Base-by-base conservation (phyloP, 805 yeast genomes). In the Nakazawaea ernobii region DNA sequence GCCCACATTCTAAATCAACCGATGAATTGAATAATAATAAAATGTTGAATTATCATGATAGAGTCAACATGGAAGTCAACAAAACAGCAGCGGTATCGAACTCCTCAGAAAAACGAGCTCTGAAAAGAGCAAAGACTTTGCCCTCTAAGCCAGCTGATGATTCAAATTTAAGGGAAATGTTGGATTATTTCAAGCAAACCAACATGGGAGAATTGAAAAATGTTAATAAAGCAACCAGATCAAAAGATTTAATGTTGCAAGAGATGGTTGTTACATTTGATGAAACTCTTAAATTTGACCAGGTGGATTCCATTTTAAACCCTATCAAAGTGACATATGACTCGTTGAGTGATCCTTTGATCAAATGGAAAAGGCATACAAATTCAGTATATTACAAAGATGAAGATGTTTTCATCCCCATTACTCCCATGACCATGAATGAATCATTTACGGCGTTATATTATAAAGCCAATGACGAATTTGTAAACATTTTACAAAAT, bases 371-470 rank as follows among this genome's bases (percentile, higher is more conserved):
- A 42, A 63, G 91, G 37, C 64, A 63, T 14, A 68, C 74, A 5
- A 67, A 62, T 17, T 74, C 85, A 0, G 58, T 57, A 0, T 84
- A 81, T 59, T 75, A 79, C 54, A 52, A 63, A 8, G 57, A 57
- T 1, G 66, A 67, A 27, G 86, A 80, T 49, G 55, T 74, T 0
- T 84, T 80, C 53, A 69, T 77, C 8, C 91, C 91, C 0, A 66
- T 75, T 42, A 65, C 61, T 0, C 61, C 69, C 1, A 64, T 58
- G 29, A 56, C 70, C 2, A 50, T 68, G 1, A 65, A 67, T 6
- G 90, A 84, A 55, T 63, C 62, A 9, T 65, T 67, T 1, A 50
- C 67, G 2, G 68, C 76, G 1, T 49, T 83, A 1, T 68, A 72
- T 40, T 79, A 71, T 52, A 67, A 69, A 4, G 78, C 83, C 0